phyloP scores from a whole-genome alignment of 495 filamentous ascomycete species.

The Penicillium bovifimosum region DNA sequence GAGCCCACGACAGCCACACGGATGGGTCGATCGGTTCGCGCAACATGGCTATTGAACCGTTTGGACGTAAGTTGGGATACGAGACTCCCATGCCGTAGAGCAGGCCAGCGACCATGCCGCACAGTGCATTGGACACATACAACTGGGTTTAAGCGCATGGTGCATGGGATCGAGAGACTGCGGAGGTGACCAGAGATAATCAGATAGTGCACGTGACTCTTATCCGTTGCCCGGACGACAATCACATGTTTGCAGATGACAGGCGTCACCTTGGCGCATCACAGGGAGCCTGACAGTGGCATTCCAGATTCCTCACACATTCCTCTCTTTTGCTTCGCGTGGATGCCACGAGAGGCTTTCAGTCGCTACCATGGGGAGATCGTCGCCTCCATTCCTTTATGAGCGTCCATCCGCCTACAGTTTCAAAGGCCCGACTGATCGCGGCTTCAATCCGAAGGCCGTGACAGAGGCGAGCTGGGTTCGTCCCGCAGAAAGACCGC shows the following conservation, averaged over 20 bases:
- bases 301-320: constrained; percentile 26
- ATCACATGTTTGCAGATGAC: constrained; percentile 26
- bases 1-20: constrained; percentile 89
- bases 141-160: constrained; percentile 28
- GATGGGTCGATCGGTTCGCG: constrained; percentile 49
- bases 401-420: constrained; percentile 46
- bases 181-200: constrained; percentile 6
- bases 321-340: constrained; percentile 32
- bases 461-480: constrained; percentile 67
- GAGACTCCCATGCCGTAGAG: constrained; percentile 1
- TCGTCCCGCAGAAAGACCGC: constrained; percentile 49
- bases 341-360: constrained; percentile 27
- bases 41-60: constrained; percentile 30
- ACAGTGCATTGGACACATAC: constrained; percentile 33
- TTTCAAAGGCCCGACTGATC: constrained; percentile 48
- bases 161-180: neutral
- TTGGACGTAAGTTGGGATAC: constrained; percentile 8
- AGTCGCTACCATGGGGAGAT: constrained; percentile 50
- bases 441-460: constrained; percentile 74
- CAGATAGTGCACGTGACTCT: constrained; percentile 25
- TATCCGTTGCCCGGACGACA: constrained; percentile 35
- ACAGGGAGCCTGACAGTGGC: constrained; percentile 19
- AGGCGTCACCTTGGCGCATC: constrained; percentile 6
- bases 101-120: constrained; percentile 11
- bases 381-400: constrained; percentile 73